These are phyloP conservation scores for Bassia scoparia DNA, from an alignment of 148 eudicot genomes.

Conservation along the genomic window DNA sequence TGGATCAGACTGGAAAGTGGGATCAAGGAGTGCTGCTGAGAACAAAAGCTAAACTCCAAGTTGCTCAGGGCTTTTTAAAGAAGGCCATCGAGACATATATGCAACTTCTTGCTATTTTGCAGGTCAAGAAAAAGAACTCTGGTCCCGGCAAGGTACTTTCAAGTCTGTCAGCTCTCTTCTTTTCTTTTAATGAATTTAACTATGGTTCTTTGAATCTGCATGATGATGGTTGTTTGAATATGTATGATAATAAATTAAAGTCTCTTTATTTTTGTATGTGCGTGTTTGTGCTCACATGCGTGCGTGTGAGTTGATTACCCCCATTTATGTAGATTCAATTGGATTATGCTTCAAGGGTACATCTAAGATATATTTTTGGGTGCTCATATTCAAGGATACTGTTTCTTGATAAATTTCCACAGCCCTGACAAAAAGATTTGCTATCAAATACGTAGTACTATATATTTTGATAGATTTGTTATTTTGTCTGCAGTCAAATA, in stretches of 20 bases:
- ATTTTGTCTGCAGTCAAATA: neutral
- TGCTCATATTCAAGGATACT: neutral
- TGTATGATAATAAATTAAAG: too few relatives aligned
- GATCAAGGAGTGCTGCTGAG: slow-evolving; percentile 56
- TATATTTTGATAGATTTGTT: too few relatives aligned
- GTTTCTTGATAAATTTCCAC: neutral
- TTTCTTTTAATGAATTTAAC: neutral
- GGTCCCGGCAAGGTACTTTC: slow-evolving; percentile 42
- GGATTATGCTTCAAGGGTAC: neutral
- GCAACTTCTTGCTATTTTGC: slow-evolving; percentile 63
- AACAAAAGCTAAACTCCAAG: slow-evolving; percentile 67
- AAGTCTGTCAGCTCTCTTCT: slow-evolving; percentile 27
- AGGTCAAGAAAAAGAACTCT: slow-evolving; percentile 47
- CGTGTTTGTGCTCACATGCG: too few relatives aligned
- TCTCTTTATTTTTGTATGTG: too few relatives aligned
- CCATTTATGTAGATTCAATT: neutral
- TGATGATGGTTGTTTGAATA: neutral
- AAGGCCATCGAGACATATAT: slow-evolving; percentile 54
- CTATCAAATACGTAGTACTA: too few relatives aligned
- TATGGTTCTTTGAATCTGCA: neutral
- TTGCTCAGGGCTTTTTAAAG: slow-evolving; percentile 56
- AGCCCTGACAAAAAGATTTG: neutral
- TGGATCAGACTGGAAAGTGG: slow-evolving; percentile 64
- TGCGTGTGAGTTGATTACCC: neutral
- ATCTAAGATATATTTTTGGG: neutral